Conservation (phyloP, 768 basidiomycete genomes). For the Leccinum longicurvipes region DNA sequence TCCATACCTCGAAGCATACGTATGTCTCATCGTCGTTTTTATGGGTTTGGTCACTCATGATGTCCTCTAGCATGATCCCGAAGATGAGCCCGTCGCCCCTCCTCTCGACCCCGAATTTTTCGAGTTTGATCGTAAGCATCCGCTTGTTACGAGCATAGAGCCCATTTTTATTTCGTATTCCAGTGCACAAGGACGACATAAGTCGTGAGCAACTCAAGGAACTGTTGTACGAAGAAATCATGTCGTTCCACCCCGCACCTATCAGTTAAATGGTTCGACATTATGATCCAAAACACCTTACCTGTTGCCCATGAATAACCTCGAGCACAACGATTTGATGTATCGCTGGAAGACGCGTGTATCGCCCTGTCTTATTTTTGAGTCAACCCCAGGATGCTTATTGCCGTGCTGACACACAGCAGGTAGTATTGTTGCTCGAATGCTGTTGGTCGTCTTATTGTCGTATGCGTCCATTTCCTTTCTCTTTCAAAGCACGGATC, state of each 20-base stretch:
- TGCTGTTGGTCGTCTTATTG: conserved; percentile 1
- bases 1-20: conserved; percentile 92
- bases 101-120: conserved; percentile 97
- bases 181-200: conserved; percentile 94
- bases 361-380: not conserved
- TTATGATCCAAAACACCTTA: not conserved
- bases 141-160: not conserved
- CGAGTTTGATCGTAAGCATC: conserved; percentile 83
- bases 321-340: conserved; percentile 1
- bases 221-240: conserved; percentile 91
- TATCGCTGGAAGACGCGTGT: conserved; percentile 5
- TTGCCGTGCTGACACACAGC: not conserved
- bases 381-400: not conserved
- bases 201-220: conserved; percentile 94
- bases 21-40: conserved; percentile 33
- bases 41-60: conserved; percentile 3
- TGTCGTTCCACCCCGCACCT: conserved; percentile 74
- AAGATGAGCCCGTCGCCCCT: conserved; percentile 93
- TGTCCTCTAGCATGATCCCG: conserved; percentile 74
- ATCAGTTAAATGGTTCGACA: conserved; percentile 33
- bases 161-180: not conserved
- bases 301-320: not conserved
- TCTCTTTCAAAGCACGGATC: conserved; percentile 2
- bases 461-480: not conserved
- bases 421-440: not conserved